Base-by-base conservation (phyloP, 2,329 filamentous ascomycete species). In the Fusarium pseudocircinatum region DNA sequence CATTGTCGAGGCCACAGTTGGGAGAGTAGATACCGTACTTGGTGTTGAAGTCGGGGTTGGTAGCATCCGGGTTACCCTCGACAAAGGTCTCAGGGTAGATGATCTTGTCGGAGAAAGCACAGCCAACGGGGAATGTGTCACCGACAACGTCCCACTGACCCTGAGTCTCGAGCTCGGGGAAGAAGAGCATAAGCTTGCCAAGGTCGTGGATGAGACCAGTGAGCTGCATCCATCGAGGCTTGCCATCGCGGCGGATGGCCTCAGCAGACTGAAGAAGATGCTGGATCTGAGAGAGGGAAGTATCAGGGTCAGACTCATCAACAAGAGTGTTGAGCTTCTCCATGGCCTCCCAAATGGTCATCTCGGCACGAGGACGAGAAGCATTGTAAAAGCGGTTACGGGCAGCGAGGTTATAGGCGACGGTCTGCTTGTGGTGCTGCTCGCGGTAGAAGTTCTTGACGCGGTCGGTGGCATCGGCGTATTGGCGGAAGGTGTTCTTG, bases 61-160 rank as follows among this genome's bases (percentile, higher is more conserved):
- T 81, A 78, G 82, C 86, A 83, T 97, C 95, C 0, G 94, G 93
- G 84, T 97, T 97, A 61, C 85, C 87, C 69, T 82, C 84, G 16
- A 59, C 60, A 83, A 97, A 97, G 30, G 92, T 94, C 60, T 92
- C 90, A 0, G 92, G 91, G 83, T 96, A 94, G 84, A 97, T 93
- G 85, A 96, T 96, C 74, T 88, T 86, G 67, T 91, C 85, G 79
- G 94, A 92, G 79, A 94, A 94, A 70, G 87, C 88, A 81, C 92
- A 94, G 77, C 93, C 93, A 46, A 95, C 92, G 50, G 92, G 92
- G 83, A 95, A 95, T 2, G 93, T 95, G 82, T 95, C 93, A 64
- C 95, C 95, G 32, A 97, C 95, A 7, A 97, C 94, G 79, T 97
- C 94, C 95, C 95, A 97, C 84, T 97, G 95, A 58, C 94, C 94